Base-by-base conservation (phyloP, 441 rosid genomes). In the Arabidopsis lyrata region DNA sequence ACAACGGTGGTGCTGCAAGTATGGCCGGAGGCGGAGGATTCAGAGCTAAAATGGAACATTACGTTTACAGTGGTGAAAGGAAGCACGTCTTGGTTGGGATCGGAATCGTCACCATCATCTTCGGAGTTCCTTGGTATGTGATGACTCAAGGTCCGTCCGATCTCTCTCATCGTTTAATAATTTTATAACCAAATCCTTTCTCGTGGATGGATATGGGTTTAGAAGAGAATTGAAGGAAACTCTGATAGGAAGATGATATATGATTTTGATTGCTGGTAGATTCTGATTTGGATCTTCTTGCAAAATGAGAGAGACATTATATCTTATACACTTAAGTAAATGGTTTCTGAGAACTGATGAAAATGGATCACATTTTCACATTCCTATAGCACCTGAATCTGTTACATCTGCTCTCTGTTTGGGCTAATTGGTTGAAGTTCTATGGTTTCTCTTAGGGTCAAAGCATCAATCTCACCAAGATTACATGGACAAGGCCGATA, bases 1-100 rank as follows among this genome's bases (percentile, higher is more conserved):
- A 18, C 2, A 18, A 9, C 38, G 10, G 20, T 8, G 63, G 76
- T 35, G 57, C 60, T 27, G 69, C 66, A 2, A 66, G 18, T 39
- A 27, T 45, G 63, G 69, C 45, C 5, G 81, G 78, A 29, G 84
- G 74, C 5, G 79, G 83, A 52, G 89, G 91, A 5, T 89, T 89
- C 70, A 77, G 77, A 81, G 81, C 87, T 22, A 87, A 73, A 67
- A 65, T 91, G 82, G 88, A 84, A 34, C 85, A 81, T 63, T 75
- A 27, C 76, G 61, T 89, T 7, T 91, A 91, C 79, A 93, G 96
- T 65, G 98, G 97, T 15, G 94, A 91, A 7, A 93, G 88, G 85
- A 93, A 85, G 83, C 94, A 89, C 61, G 98, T 91, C 10, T 15
- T 90, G 38, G 92, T 83, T 49, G 94, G 96, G 50, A 85, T 93